Conservation (phyloP, 345 rosid species). For the Citrus inodora region DNA sequence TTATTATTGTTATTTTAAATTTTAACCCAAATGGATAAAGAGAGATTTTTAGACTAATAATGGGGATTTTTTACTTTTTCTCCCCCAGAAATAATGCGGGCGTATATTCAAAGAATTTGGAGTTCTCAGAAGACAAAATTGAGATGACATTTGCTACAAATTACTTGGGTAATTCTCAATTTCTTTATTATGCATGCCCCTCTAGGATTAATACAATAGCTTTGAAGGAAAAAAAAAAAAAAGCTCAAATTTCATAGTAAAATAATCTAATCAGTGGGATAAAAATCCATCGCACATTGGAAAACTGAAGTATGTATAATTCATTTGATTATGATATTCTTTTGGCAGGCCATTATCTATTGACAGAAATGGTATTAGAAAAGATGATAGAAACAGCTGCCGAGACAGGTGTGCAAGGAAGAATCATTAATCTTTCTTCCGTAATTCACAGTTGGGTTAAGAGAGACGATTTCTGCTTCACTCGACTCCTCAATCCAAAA, state of each 20-base stretch:
- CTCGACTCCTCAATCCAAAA: constrained; percentile 57
- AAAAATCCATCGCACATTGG: too few species aligned
- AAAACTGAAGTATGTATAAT: background rate
- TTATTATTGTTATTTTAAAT: background rate
- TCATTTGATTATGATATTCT: background rate
- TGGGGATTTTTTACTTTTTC: constrained; percentile 1
- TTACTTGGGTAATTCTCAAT: constrained; percentile 58
- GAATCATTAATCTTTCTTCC: constrained; percentile 88
- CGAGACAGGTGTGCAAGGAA: constrained; percentile 66
- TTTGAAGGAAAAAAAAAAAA: too few species aligned
- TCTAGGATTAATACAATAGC: too few species aligned
- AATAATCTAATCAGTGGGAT: too few species aligned
- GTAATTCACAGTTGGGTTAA: constrained; percentile 89
- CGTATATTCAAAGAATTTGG: constrained; percentile 67
- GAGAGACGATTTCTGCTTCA: constrained; percentile 58
- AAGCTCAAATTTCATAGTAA: too few species aligned
- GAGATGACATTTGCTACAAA: constrained; percentile 95
- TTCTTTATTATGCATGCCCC: background rate
- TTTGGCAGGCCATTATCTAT: constrained; percentile 74
- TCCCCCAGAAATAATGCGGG: constrained; percentile 89
- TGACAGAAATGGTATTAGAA: constrained; percentile 76
- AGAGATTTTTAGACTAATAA: background rate
- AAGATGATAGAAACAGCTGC: constrained; percentile 82
- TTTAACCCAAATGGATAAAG: background rate
- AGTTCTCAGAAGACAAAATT: constrained; percentile 90